A percentile compares a stretch with the other conserved stretches of the same genome.
Evolutionary conservation across 129 eudicot genomes (phyloP).

Genomic region (Tagetes patula): DNA sequence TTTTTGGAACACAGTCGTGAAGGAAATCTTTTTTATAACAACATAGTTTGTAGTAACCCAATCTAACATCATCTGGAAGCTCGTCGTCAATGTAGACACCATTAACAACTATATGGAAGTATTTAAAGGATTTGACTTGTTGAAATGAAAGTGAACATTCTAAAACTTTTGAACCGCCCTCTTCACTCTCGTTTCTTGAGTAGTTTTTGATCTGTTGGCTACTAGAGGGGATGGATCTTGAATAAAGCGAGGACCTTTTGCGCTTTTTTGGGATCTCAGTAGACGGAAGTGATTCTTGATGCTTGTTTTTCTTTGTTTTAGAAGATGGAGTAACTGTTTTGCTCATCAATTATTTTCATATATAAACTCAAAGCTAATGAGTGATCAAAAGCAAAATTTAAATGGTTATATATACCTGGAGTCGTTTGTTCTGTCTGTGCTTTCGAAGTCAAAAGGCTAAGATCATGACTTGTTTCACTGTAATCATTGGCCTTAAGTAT

Average conservation of each 20-base stretch:
- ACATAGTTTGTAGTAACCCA: conserved; percentile 64
- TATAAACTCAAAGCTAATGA: background rate
- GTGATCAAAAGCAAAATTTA: background rate
- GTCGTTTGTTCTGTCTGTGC: conserved; percentile 33
- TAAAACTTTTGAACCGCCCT: conserved; percentile 24
- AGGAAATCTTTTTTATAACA: conserved; percentile 49
- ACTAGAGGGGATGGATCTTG: conserved; percentile 3
- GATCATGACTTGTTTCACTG: conserved; percentile 61
- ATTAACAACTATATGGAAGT: conserved; percentile 53
- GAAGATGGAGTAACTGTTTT: conserved; percentile 25
- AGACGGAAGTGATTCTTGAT: conserved; percentile 38
- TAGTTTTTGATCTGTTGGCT: conserved; percentile 34
- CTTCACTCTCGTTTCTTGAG: conserved; percentile 37
- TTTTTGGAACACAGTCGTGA: conserved; percentile 48
- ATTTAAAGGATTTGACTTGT: conserved; percentile 45
- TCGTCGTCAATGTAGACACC: conserved; percentile 61
- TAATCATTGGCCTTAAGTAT: conserved; percentile 53
- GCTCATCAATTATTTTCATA: background rate
- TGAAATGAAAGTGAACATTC: conserved; percentile 33
- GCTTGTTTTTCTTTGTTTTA: conserved; percentile 42
- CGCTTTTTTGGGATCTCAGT: conserved; percentile 37
- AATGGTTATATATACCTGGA: conserved; percentile 43
- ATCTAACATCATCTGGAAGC: conserved; percentile 52
- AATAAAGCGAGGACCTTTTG: conserved; percentile 17
- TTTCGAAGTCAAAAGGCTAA: conserved; percentile 58